Base-by-base conservation (phyloP, 768 basidiomycete genomes). In the Amanita pallidorosea region DNA sequence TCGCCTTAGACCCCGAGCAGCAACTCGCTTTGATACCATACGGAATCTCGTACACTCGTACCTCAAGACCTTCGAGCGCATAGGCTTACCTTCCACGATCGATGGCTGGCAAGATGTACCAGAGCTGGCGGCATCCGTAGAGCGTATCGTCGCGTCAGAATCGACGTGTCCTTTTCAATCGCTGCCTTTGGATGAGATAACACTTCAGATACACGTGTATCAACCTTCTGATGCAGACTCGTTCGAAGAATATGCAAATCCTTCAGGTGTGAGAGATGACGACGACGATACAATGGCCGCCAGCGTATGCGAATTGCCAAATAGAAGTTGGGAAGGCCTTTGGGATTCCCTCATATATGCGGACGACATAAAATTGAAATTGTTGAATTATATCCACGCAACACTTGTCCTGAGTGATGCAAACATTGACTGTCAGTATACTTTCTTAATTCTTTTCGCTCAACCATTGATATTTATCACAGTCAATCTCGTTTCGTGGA, bases 401-500 rank as follows among this genome's bases (percentile, higher is more conserved):
- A 97, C 95, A 1, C 73, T 97, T 20, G 66, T 91, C n/a, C 83
- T 99, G 60, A 90, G 89, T 43, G 93, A 96, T 59, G 87, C 86
- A 2, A 76, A 81, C 58, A 80, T 92, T 23, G 87, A 92, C 58
- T 85, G 88, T 90, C 54, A 56, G 86, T 70, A 17, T 42, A 29
- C 9, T 9, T 53, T 11, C 40, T 52, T 51, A 17, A 53, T 13
- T 11, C 36, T 37, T 53, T 53, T 27, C n/a, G 29, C 31, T 25
- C 2, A 11, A 23, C 47, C 42, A 53, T 52, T 35, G 48, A 47
- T 60, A 20, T 36, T 31, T 33, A n/a, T 45, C n/a, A 2, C 52
- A 89, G 88, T 81, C 66, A 95, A 98, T 60, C 74, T 98, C 34
- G 81, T 98, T 9, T 84, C 90, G 0, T 97, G 94, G 93, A 98